Base-by-base conservation (phyloP, 306 rosid species). In the Fragaria nilgerrensis region DNA sequence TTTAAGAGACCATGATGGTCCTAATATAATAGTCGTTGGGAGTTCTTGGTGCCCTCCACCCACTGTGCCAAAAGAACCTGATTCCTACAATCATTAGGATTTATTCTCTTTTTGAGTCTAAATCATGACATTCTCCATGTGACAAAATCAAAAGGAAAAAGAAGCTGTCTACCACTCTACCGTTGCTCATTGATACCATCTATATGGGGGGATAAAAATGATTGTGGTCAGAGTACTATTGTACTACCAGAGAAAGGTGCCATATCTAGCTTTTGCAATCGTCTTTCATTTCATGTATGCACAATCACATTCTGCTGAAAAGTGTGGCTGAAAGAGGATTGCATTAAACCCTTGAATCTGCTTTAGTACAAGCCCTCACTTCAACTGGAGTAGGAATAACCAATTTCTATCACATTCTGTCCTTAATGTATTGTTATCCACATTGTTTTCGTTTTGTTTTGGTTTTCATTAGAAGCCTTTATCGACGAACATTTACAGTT, bases 61-160 rank as follows among this genome's bases (percentile, higher is more conserved):
- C 36, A 37, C 70, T 6, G 17, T 68, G 36, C 52, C 61, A 50
- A 80, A 79, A 53, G 78, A 76, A 29, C 84, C 81, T 76, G 81
- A 81, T 76, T 81, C 68, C 77, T 61, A 70, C 78, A 76, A 71
- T 81, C 70, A 76, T 76, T 71, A 27, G 72, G 53, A 71, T 77
- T 74, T 76, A 52, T 17, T 43, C 29, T 73, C 73, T n/a, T 68
- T 76, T 27, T 0, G 34, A 49, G 53, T 2, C 75, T 12, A 68
- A 71, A 63, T 36, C 47, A 76, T 76, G 53, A 16, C 64, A 74
- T 53, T 65, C 74, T 70, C 73, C 84, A 63, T 76, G 72, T 65
- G 72, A 48, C 25, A 62, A 75, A 5, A 75, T 44, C 61, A 61
- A 62, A 75, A 44, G 70, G 52, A 22, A 56, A 73, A 55, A 43